phyloP scores from a whole-genome alignment of 768 basidiomycete genomes.

The Pleurotus sapidus region DNA sequence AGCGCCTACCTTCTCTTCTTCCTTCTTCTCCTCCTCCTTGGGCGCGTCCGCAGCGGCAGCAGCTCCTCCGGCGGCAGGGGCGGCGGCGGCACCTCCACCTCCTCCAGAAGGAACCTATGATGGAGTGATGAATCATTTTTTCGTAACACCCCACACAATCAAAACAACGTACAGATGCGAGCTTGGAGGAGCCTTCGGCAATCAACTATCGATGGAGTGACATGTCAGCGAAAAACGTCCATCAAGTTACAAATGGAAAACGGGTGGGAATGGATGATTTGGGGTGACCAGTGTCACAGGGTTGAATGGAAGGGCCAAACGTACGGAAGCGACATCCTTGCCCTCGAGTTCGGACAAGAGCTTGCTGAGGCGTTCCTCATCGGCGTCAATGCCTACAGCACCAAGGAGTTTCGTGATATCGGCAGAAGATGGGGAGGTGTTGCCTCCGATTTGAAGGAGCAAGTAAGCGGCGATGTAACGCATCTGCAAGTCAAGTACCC shows the following conservation, averaged over 20 bases:
- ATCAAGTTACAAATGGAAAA: not conserved
- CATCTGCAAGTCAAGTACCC: conserved; percentile 49
- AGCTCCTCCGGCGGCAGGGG: conserved; percentile 47
- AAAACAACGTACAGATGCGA: conserved; percentile 68
- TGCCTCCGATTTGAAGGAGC: conserved; percentile 94
- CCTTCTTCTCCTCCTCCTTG: conserved; percentile 87
- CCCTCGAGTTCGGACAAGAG: conserved; percentile 88
- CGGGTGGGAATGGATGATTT: not conserved
- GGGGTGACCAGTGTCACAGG: not conserved
- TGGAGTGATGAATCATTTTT: conserved; percentile 8
- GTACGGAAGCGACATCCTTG: conserved; percentile 82
- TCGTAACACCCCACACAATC: too few relatives aligned
- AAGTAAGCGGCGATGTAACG: conserved; percentile 95
- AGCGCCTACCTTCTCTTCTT: conserved; percentile 74
- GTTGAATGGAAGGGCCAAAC: conserved; percentile 22
- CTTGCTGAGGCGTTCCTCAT: conserved; percentile 75
- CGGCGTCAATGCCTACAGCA: conserved; percentile 86
- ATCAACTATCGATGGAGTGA: conserved; percentile 61
- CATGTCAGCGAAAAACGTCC: not conserved
- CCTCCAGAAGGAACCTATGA: conserved; percentile 88
- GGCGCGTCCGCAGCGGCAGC: conserved; percentile 63
- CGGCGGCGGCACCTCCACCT: conserved; percentile 53
- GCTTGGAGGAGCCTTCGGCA: conserved; percentile 87
- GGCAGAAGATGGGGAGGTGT: conserved; percentile 76
- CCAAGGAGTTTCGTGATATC: conserved; percentile 88